Conservation (phyloP, 164 flowering plant genomes). For the Macadamia tetraphylla region DNA sequence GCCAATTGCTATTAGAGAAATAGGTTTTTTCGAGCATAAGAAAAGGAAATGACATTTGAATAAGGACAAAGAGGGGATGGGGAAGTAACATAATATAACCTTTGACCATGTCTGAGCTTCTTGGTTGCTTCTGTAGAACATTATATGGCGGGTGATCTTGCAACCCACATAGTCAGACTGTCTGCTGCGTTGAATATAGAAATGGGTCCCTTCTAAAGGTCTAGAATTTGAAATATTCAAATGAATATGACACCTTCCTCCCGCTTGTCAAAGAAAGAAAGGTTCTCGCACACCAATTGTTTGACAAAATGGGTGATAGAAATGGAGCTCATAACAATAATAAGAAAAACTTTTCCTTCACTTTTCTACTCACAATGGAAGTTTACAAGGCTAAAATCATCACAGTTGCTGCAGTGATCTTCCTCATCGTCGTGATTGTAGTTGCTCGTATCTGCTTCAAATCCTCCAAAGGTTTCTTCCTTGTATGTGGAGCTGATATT, state of each 20-base stretch:
- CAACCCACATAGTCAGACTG: neutral
- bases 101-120: too few species aligned
- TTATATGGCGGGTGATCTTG: too few species aligned
- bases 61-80: too few species aligned
- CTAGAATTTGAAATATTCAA: neutral
- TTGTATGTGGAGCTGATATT: constrained; percentile 44
- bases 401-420: constrained; percentile 18
- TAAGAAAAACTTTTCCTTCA: neutral
- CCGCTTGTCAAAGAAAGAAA: neutral
- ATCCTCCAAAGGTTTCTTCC: constrained; percentile 41
- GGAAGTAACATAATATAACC: too few species aligned
- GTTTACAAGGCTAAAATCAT: constrained; percentile 35
- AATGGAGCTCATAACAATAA: neutral
- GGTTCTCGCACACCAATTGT: neutral
- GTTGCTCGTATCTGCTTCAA: constrained; percentile 35
- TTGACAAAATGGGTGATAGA: neutral
- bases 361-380: constrained; percentile 42
- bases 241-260: neutral
- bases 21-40: too few species aligned
- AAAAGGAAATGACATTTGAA: too few species aligned
- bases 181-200: neutral
- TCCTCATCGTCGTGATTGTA: constrained; percentile 38
- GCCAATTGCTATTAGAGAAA: too few species aligned
- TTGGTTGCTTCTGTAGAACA: too few species aligned
- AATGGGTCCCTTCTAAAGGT: neutral